Conservation (phyloP, 176 grass and related monocot species). For the Miscanthus lutarioriparius region DNA sequence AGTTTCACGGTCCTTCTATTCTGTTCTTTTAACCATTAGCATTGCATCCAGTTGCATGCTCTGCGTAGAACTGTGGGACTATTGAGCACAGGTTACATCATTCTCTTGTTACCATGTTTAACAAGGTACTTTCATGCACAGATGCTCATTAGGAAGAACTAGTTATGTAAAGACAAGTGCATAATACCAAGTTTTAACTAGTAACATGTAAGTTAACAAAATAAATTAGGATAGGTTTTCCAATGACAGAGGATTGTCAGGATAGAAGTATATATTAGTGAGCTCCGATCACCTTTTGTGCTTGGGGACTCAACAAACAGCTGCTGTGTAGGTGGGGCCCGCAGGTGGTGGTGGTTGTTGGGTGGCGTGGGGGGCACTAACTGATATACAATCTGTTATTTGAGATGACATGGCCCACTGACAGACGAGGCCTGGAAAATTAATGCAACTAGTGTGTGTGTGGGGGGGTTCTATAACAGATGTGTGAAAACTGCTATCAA, state of each 20-base stretch:
- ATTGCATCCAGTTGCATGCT: slow-evolving; percentile 1
- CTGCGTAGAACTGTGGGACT: background rate
- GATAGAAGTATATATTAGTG: background rate
- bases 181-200: slow-evolving; percentile 6
- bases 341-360: background rate
- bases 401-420: background rate
- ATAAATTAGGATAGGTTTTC: slow-evolving; percentile 5
- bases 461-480: too few relatives aligned
- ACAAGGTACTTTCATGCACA: background rate
- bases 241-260: background rate
- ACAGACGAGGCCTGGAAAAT: background rate
- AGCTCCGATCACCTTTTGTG: background rate
- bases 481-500: too few relatives aligned
- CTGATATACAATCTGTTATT: background rate
- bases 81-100: slow-evolving; percentile 5
- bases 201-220: slow-evolving; percentile 14
- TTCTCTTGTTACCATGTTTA: background rate
- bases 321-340: background rate
- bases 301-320: background rate
- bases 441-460: background rate
- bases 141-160: slow-evolving; percentile 16
- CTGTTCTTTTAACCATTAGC: background rate
- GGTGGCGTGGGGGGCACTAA: background rate
- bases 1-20: background rate
- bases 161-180: background rate